These are phyloP conservation scores for Xylariales sp. DNA, from an alignment of 2,329 filamentous ascomycete species.

Conservation along the genomic window DNA sequence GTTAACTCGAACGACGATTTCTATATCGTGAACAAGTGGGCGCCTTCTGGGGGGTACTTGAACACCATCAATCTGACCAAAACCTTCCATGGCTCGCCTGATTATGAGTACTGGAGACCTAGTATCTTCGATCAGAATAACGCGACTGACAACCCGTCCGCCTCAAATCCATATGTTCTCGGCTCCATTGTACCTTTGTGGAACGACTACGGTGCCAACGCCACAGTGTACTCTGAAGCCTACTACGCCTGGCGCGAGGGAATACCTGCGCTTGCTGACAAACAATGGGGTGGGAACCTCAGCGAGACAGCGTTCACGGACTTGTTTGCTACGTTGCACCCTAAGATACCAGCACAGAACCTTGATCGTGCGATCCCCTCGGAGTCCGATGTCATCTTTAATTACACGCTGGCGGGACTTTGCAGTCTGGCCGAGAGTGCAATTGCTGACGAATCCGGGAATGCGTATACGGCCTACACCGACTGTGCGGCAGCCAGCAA, in stretches of 20 bases:
- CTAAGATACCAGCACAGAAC: slow-evolving; percentile 41
- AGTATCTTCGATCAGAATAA: slow-evolving; percentile 46
- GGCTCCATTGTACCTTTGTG: slow-evolving; percentile 47
- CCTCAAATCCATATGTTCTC: slow-evolving; percentile 34
- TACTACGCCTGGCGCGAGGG: slow-evolving; percentile 48
- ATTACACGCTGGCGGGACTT: slow-evolving; percentile 25
- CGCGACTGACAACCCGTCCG: slow-evolving; percentile 39
- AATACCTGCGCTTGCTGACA: slow-evolving; percentile 46
- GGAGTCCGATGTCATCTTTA: slow-evolving; percentile 28
- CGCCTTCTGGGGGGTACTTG: slow-evolving; percentile 34
- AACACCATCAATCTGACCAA: slow-evolving; percentile 40
- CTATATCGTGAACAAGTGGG: slow-evolving; percentile 46
- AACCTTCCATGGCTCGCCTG: slow-evolving; percentile 40
- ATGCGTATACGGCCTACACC: slow-evolving; percentile 35
- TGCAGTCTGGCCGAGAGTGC: slow-evolving; percentile 4
- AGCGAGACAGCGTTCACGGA: slow-evolving; percentile 32
- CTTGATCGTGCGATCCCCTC: slow-evolving; percentile 39
- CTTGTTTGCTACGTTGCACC: slow-evolving; percentile 34
- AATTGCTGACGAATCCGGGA: slow-evolving; percentile 32
- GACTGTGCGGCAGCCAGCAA: slow-evolving; percentile 28
- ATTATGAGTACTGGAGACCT: slow-evolving; percentile 39
- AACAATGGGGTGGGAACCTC: slow-evolving; percentile 48
- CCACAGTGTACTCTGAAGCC: slow-evolving; percentile 44
- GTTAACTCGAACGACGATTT: slow-evolving; percentile 51
- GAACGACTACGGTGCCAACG: slow-evolving; percentile 51